Evolutionary conservation across 176 grass and related monocot species (phyloP).

Genomic region (Typha latifolia): DNA sequence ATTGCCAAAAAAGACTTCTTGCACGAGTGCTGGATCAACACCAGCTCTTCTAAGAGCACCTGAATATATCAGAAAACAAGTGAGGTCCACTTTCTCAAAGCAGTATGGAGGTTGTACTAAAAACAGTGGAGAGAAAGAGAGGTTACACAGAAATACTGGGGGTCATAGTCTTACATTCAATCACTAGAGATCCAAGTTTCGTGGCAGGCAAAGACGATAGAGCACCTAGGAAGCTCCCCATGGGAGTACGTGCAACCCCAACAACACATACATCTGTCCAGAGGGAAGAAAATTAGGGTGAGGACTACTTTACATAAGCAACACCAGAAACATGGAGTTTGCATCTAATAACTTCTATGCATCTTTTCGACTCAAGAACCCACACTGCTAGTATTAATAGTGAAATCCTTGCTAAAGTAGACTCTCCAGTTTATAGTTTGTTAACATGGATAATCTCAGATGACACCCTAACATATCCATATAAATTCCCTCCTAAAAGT

Average conservation of each 20-base stretch:
- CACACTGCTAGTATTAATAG: too few species aligned
- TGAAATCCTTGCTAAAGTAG: too few species aligned
- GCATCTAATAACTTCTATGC: too few species aligned
- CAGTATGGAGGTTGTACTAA: neutral
- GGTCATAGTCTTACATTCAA: constrained; percentile 37
- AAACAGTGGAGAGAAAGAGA: neutral
- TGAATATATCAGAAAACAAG: constrained; percentile 9
- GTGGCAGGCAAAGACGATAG: constrained; percentile 78
- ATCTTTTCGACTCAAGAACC: too few species aligned
- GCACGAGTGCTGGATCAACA: constrained; percentile 66
- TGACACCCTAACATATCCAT: too few species aligned
- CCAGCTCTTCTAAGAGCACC: constrained; percentile 69
- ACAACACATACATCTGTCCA: constrained; percentile 79
- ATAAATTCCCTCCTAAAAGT: neutral
- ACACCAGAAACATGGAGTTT: too few species aligned
- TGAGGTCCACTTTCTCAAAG: constrained; percentile 8
- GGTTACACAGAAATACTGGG: neutral
- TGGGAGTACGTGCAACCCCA: constrained; percentile 73
- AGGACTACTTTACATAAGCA: too few species aligned
- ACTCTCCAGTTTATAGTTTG: too few species aligned
- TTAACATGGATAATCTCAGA: too few species aligned
- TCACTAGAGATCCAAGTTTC: constrained; percentile 73
- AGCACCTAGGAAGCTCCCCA: constrained; percentile 79
- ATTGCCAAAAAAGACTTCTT: constrained; percentile 88
- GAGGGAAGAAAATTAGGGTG: neutral